A percentile compares a stretch with the other conserved stretches of the same genome.
phyloP scores from a whole-genome alignment of 2,329 filamentous ascomycete species.

The Celoporthe dispersa region DNA sequence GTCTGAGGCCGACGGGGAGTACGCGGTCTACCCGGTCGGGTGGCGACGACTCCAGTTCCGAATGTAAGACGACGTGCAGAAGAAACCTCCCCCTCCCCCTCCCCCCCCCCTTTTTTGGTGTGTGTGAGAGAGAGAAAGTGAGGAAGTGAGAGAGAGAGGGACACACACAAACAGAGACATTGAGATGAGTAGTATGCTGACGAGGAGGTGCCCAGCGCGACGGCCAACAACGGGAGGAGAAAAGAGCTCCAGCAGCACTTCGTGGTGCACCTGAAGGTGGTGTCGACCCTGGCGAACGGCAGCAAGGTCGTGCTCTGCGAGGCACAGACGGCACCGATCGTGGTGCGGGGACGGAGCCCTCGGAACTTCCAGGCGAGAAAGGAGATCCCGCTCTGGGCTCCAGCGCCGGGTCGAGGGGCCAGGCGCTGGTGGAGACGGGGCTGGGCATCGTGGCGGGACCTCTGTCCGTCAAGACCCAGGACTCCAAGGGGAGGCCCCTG shows the following conservation, averaged over 20 bases:
- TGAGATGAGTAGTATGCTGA: constrained; percentile 29
- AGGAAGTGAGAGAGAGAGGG: no score
- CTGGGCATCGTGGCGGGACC: constrained; percentile 64
- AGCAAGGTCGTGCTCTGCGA: constrained; percentile 81
- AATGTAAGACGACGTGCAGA: constrained; percentile 56
- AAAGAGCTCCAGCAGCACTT: constrained; percentile 98
- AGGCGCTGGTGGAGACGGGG: constrained; percentile 69
- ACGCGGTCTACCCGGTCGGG: constrained; percentile 87
- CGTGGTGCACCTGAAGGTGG: constrained; percentile 82
- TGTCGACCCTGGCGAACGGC: constrained; percentile 84
- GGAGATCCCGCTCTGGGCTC: constrained; percentile 85
- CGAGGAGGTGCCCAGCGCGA: constrained; percentile 64
- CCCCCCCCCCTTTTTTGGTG: no score
- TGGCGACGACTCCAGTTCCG: constrained; percentile 94
- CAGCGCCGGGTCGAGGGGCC: constrained; percentile 77
- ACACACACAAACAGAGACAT: no score
- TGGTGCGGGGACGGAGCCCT: constrained; percentile 90
- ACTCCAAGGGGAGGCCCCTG: constrained; percentile 55
- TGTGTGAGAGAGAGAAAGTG: no score
- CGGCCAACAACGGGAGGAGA: constrained; percentile 91
- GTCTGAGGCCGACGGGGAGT: constrained; percentile 71
- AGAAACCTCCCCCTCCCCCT: no score
- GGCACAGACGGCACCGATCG: constrained; percentile 85
- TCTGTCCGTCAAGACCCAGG: constrained; percentile 58
- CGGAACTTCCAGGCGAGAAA: constrained; percentile 94